phyloP scores from a whole-genome alignment of 2,329 filamentous ascomycete genomes.

The Pyrenophora graminea region DNA sequence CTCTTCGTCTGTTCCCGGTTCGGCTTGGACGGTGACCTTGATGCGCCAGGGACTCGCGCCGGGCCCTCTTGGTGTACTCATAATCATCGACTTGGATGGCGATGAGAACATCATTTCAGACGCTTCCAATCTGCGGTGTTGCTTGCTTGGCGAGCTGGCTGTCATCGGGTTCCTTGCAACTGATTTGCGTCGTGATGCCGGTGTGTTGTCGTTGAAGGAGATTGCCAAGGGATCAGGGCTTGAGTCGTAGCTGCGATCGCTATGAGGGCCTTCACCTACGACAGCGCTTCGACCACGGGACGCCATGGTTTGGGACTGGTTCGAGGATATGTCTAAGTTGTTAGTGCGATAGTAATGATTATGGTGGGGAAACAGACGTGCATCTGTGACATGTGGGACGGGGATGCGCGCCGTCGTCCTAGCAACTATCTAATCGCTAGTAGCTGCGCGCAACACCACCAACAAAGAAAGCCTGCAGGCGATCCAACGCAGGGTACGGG shows the following conservation, averaged over 20 bases:
- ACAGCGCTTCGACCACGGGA: conserved; percentile 23
- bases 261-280: conserved; percentile 19
- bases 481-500: conserved; percentile 22
- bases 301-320: conserved; percentile 27
- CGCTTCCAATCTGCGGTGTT: conserved; percentile 22
- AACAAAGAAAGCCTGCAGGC: conserved; percentile 14
- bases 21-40: conserved; percentile 56
- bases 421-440: conserved; percentile 40
- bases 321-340: conserved; percentile 13
- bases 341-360: conserved; percentile 16
- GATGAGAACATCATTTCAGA: conserved; percentile 34
- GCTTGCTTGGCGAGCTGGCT: conserved; percentile 39
- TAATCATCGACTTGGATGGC: conserved; percentile 52
- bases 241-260: conserved; percentile 36
- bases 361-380: conserved; percentile 19
- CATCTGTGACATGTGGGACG: conserved; percentile 20
- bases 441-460: conserved; percentile 18
- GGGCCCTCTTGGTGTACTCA: conserved; percentile 47
- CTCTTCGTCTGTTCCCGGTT: conserved; percentile 46
- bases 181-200: conserved; percentile 25
- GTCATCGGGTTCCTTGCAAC: conserved; percentile 30
- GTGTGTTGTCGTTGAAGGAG: conserved; percentile 33
- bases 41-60: conserved; percentile 54
- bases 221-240: conserved; percentile 45
- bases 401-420: conserved; percentile 26